A percentile compares a stretch with the other conserved stretches of the same genome.
These are phyloP conservation scores for Pyrenopolyporus hunteri DNA, from an alignment of 495 filamentous ascomycete genomes.

Conservation along the genomic window DNA sequence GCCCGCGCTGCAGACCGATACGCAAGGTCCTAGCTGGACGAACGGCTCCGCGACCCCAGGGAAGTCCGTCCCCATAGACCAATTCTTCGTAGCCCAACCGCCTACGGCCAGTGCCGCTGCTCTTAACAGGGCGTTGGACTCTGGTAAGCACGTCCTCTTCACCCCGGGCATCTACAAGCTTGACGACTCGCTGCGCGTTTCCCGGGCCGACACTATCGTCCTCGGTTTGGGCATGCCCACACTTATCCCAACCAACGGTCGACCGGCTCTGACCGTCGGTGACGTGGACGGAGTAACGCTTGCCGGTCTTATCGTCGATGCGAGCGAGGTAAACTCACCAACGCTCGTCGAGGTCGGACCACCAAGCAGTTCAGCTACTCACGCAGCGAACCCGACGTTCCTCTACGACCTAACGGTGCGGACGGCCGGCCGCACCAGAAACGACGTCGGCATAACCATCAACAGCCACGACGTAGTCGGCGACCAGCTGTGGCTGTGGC, in stretches of 20 bases:
- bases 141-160: slow-evolving; percentile 39
- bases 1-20: slow-evolving; percentile 34
- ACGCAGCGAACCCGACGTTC: slow-evolving; percentile 38
- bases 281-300: slow-evolving; percentile 42
- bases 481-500: slow-evolving; percentile 44
- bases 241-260: slow-evolving; percentile 32
- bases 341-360: slow-evolving; percentile 40
- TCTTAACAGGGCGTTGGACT: slow-evolving; percentile 35
- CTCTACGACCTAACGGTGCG: slow-evolving; percentile 42
- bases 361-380: slow-evolving; percentile 21
- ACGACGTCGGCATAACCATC: slow-evolving; percentile 40
- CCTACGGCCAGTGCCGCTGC: slow-evolving; percentile 21
- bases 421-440: slow-evolving; percentile 36
- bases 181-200: slow-evolving; percentile 31
- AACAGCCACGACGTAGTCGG: slow-evolving; percentile 41
- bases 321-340: slow-evolving; percentile 28
- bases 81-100: slow-evolving; percentile 37
- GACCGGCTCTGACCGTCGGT: slow-evolving; percentile 29
- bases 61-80: slow-evolving; percentile 33
- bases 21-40: slow-evolving; percentile 38
- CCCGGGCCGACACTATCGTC: slow-evolving; percentile 29
- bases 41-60: slow-evolving; percentile 29
- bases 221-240: slow-evolving; percentile 41
- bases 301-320: slow-evolving; percentile 43
- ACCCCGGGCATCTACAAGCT: slow-evolving; percentile 41